phyloP scores from a whole-genome alignment of 2,329 filamentous ascomycete genomes.

The Fusarium sambucinum region DNA sequence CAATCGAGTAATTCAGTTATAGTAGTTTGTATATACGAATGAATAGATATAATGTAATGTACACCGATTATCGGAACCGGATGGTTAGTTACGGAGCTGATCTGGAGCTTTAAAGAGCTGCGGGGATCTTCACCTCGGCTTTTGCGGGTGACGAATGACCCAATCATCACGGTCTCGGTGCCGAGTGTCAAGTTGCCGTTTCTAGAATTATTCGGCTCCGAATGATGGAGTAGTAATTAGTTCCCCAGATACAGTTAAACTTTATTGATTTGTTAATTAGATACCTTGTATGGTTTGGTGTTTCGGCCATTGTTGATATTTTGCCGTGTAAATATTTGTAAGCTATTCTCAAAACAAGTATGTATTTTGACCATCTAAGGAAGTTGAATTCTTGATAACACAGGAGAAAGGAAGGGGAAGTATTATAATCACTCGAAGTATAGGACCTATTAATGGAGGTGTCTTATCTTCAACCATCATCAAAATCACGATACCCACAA shows the following conservation, averaged over 20 bases:
- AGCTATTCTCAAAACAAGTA: neutral
- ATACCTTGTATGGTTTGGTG: neutral
- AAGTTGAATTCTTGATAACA: neutral
- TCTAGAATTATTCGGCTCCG: conserved; percentile 29
- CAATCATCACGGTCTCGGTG: conserved; percentile 34
- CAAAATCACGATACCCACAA: neutral
- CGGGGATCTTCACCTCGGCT: conserved; percentile 34
- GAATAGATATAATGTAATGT: conserved; percentile 7
- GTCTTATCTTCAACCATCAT: neutral
- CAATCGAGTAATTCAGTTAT: neutral
- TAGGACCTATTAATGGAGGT: neutral
- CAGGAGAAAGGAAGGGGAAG: neutral
- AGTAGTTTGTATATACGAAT: neutral
- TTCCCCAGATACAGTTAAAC: conserved; percentile 1
- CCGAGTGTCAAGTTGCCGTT: conserved; percentile 32
- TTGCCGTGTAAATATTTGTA: conserved; percentile 9
- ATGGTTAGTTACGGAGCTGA: conserved; percentile 12
- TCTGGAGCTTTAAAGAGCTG: conserved; percentile 27
- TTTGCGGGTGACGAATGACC: conserved; percentile 2
- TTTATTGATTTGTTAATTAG: neutral
- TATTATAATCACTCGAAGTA: neutral
- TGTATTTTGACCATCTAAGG: neutral
- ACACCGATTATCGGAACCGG: conserved; percentile 36
- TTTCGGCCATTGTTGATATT: conserved; percentile 16
- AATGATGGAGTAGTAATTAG: neutral